phyloP scores from a whole-genome alignment of 2,329 filamentous ascomycete species.

The Biscogniauxia sp. region DNA sequence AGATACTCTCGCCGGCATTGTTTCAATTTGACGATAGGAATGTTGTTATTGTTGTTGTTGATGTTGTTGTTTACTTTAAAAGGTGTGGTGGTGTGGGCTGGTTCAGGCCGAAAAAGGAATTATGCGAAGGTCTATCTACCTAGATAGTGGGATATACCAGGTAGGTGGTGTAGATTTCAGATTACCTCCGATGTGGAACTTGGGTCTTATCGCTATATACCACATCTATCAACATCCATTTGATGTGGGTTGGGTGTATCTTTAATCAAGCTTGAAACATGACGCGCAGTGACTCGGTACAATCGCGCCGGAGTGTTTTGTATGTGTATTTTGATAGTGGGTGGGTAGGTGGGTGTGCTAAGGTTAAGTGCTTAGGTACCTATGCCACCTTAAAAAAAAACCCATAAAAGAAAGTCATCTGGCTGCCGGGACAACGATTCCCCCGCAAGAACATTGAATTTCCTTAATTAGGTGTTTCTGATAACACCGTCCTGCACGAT shows the following conservation, averaged over 20 bases:
- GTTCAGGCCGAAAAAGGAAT: background rate
- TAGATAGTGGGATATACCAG: too few species aligned
- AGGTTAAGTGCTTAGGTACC: too few species aligned
- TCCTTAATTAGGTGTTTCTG: background rate
- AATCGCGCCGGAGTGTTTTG: background rate
- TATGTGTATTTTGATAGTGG: background rate
- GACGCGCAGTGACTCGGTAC: background rate
- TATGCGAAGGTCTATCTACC: background rate
- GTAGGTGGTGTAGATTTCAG: too few species aligned
- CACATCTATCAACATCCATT: too few species aligned
- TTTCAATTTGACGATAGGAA: constrained; percentile 2
- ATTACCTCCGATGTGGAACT: background rate
- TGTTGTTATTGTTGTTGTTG: constrained; percentile 1
- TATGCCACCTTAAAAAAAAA: background rate
- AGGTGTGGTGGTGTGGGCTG: background rate
- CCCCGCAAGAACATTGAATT: background rate
- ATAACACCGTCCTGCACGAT: background rate
- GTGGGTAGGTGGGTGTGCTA: too few species aligned
- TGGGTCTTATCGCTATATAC: background rate
- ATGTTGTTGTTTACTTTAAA: constrained; percentile 10
- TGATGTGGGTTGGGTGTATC: constrained; percentile 8
- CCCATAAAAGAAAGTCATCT: constrained; percentile 3
- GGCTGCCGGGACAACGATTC: constrained; percentile 22
- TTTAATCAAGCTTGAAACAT: background rate
- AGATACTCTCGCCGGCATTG: constrained; percentile 51